Conservation (phyloP, 768 basidiomycete species). For the Dictyophora rubrovolvata region DNA sequence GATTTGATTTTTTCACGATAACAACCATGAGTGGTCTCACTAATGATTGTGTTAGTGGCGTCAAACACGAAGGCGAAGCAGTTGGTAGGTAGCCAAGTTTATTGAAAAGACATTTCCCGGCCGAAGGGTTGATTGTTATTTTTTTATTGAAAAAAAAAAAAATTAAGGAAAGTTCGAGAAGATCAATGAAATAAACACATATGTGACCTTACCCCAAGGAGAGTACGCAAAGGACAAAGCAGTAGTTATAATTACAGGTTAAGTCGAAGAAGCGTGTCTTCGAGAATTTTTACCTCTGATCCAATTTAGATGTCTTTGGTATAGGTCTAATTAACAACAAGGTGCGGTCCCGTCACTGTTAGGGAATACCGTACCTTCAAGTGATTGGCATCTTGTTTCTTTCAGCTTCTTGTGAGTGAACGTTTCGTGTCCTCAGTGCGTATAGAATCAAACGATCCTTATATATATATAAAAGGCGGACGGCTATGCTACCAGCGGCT, state of each 20-base stretch:
- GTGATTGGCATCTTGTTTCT: not conserved
- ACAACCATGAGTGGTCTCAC: slow-evolving; percentile 8
- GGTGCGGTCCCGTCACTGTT: not conserved
- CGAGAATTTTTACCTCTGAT: not conserved
- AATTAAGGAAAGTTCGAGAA: slow-evolving; percentile 12
- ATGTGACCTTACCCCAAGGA: slow-evolving; percentile 17
- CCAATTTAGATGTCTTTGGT: slow-evolving; percentile 9
- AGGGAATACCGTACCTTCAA: not conserved
- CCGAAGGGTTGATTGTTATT: not conserved
- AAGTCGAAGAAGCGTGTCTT: not conserved
- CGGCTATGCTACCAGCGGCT: slow-evolving; percentile 8
- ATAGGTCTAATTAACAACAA: slow-evolving; percentile 9
- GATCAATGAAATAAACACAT: slow-evolving; percentile 15
- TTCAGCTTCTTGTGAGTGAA: slow-evolving; percentile 1
- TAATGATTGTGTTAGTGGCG: slow-evolving; percentile 9
- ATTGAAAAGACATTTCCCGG: no score
- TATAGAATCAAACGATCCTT: not conserved
- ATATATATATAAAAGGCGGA: not conserved
- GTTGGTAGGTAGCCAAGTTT: slow-evolving; percentile 1
- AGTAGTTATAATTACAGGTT: slow-evolving; percentile 18
- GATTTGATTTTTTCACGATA: not conserved
- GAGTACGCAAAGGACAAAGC: slow-evolving; percentile 20
- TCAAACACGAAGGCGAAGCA: slow-evolving; percentile 8
- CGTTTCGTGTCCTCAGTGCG: not conserved
- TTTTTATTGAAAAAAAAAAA: not conserved